Evolutionary conservation across 495 filamentous ascomycete species (phyloP).

Genomic region (Astrothelium macrocarpum): DNA sequence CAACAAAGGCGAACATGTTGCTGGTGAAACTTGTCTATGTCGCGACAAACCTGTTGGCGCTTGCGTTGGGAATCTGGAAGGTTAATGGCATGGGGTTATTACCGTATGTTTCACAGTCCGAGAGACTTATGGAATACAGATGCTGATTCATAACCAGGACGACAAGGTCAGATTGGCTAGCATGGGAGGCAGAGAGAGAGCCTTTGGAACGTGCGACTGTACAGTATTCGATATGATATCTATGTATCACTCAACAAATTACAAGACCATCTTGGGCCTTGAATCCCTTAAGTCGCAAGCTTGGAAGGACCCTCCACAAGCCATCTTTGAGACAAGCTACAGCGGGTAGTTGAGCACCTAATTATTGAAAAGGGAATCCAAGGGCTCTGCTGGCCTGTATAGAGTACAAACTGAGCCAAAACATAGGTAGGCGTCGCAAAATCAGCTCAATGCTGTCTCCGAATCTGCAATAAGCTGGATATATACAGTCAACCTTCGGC

Average conservation of each 20-base stretch:
- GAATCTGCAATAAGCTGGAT: too few species aligned
- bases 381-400: neutral
- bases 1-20: conserved; percentile 59
- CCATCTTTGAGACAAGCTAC: too few species aligned
- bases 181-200: conserved; percentile 78
- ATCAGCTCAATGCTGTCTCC: too few species aligned
- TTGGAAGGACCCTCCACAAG: too few species aligned
- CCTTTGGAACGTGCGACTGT: conserved; percentile 55
- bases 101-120: conserved; percentile 51
- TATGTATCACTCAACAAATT: neutral
- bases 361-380: neutral
- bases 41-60: conserved; percentile 68
- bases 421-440: too few species aligned
- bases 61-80: conserved; percentile 91
- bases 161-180: conserved; percentile 89
- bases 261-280: too few species aligned
- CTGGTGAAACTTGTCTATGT: conserved; percentile 81
- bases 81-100: conserved; percentile 92
- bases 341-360: neutral
- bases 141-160: conserved; percentile 47
- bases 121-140: conserved; percentile 7
- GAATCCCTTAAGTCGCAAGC: too few species aligned
- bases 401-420: too few species aligned
- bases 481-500: too few species aligned
- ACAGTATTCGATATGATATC: neutral